These are phyloP conservation scores for Viola odorata DNA, from an alignment of 345 rosid species.

Conservation along the genomic window DNA sequence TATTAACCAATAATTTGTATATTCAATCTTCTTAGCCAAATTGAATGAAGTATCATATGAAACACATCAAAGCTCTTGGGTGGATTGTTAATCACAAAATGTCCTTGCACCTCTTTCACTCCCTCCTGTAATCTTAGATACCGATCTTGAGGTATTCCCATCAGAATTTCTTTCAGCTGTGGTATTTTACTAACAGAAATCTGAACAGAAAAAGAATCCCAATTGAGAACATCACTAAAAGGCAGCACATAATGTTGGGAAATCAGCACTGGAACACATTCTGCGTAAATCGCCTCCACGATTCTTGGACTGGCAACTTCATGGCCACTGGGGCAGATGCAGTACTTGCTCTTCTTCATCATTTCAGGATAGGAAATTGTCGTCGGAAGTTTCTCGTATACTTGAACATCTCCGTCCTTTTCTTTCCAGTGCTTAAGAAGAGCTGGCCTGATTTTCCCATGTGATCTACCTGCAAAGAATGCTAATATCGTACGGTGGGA, in stretches of 20 bases:
- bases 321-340: conserved; percentile 62
- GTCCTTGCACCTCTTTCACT: conserved; percentile 39
- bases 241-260: conserved; percentile 47
- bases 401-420: conserved; percentile 49
- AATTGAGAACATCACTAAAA: conserved; percentile 54
- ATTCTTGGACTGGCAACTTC: conserved; percentile 52
- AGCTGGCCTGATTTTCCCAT: conserved; percentile 53
- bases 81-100: conserved; percentile 30
- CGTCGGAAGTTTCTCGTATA: conserved; percentile 40
- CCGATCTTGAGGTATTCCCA: conserved; percentile 22
- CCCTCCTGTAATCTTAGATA: conserved; percentile 36
- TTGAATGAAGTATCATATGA: conserved; percentile 35
- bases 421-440: conserved; percentile 57
- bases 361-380: conserved; percentile 37
- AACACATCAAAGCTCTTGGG: conserved; percentile 33
- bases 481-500: conserved; percentile 46
- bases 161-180: conserved; percentile 38
- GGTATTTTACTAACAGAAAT: conserved; percentile 36
- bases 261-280: conserved; percentile 59
- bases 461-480: conserved; percentile 63
- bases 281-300: conserved; percentile 61
- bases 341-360: conserved; percentile 54
- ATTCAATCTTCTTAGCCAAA: conserved; percentile 41
- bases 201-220: conserved; percentile 51
- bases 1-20: no score